Conservation (phyloP, 192 early-diverging fungal species). For the Backusella mclennaniae region DNA sequence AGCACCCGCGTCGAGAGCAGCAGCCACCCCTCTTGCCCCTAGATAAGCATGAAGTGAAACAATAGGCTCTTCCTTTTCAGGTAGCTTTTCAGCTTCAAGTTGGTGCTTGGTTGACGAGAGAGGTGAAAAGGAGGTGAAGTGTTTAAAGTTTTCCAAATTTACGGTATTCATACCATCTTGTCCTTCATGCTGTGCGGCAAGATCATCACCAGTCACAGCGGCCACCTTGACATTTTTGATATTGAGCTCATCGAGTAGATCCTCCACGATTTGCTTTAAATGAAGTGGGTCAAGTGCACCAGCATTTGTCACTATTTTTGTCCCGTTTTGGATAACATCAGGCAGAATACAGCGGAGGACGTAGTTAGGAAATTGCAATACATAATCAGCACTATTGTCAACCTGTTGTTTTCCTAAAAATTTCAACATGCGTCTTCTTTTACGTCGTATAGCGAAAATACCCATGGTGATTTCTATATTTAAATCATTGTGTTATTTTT, state of each 20-base stretch:
- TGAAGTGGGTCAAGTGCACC: slow-evolving; percentile 59
- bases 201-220: slow-evolving; percentile 63
- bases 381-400: slow-evolving; percentile 9
- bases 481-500: neutral
- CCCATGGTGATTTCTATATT: slow-evolving; percentile 68
- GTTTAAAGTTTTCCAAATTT: neutral
- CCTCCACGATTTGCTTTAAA: slow-evolving; percentile 58
- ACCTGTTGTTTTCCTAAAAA: neutral
- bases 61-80: slow-evolving; percentile 44
- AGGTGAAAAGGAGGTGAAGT: slow-evolving; percentile 10
- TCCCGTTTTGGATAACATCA: slow-evolving; percentile 49
- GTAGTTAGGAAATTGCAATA: slow-evolving; percentile 53
- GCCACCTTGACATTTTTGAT: slow-evolving; percentile 54
- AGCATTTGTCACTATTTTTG: slow-evolving; percentile 64
- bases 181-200: slow-evolving; percentile 11
- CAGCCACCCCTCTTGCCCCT: slow-evolving; percentile 53
- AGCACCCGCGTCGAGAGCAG: slow-evolving; percentile 54
- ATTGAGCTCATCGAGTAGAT: slow-evolving; percentile 32
- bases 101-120: slow-evolving; percentile 13
- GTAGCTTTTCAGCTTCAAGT: slow-evolving; percentile 45
- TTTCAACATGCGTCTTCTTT: slow-evolving; percentile 17
- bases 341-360: slow-evolving; percentile 49
- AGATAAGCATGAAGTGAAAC: slow-evolving; percentile 62
- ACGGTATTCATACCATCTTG: slow-evolving; percentile 4
- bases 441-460: slow-evolving; percentile 54